Conservation (phyloP, 495 filamentous ascomycete species). For the Poronia punctata region DNA sequence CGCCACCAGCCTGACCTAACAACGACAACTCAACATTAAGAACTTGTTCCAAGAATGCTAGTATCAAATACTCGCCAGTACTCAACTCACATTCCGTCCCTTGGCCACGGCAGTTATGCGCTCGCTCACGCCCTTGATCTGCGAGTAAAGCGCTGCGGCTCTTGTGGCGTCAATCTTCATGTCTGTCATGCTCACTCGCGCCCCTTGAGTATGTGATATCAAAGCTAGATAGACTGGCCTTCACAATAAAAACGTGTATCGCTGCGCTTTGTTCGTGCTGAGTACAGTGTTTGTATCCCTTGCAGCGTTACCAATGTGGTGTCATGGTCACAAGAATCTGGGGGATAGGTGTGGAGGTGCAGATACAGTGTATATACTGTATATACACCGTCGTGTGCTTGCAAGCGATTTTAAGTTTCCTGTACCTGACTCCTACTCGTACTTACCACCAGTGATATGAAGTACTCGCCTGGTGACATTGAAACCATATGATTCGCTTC, state of each 20-base stretch:
- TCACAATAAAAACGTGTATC: not conserved
- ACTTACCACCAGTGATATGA: too few species aligned
- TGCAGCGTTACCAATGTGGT: too few species aligned
- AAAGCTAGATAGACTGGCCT: not conserved
- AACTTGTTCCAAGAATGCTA: too few species aligned
- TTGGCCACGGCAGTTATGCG: constrained; percentile 38
- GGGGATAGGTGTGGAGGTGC: not conserved
- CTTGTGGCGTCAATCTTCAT: constrained; percentile 49
- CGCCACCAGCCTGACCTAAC: constrained; percentile 74
- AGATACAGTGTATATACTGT: constrained; percentile 18
- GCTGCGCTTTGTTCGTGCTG: not conserved
- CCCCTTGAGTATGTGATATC: too few species aligned
- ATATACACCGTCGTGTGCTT: not conserved
- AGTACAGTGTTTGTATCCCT: too few species aligned
- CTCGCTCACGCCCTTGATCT: constrained; percentile 40
- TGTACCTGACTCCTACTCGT: too few species aligned
- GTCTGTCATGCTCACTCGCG: constrained; percentile 31
- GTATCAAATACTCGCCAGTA: not conserved
- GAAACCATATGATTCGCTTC: too few species aligned
- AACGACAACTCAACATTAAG: not conserved
- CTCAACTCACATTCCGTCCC: constrained; percentile 37
- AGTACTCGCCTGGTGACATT: too few species aligned
- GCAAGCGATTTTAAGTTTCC: too few species aligned
- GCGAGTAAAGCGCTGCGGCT: constrained; percentile 39
- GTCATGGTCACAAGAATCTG: too few species aligned